Conservation (phyloP, 441 rosid genomes). For the Dalechampia spathulata region DNA sequence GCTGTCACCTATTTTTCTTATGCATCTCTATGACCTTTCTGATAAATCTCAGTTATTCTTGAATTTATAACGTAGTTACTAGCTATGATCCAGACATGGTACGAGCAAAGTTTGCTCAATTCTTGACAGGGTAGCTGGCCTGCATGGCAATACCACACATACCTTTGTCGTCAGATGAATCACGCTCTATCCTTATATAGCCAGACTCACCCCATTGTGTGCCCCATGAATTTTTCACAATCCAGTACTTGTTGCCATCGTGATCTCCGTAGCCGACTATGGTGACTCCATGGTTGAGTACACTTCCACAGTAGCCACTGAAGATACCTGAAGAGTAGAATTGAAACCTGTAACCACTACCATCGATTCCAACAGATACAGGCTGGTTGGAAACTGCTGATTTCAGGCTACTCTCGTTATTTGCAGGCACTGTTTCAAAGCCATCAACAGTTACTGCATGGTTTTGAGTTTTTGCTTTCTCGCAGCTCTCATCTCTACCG, state of each 20-base stretch:
- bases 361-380: constrained; percentile 72
- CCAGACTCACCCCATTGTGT: constrained; percentile 69
- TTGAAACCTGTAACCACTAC: constrained; percentile 47
- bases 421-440: constrained; percentile 24
- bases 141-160: constrained; percentile 65
- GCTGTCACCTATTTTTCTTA: too few species aligned
- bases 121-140: constrained; percentile 54
- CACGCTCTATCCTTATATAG: constrained; percentile 45
- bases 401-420: constrained; percentile 37
- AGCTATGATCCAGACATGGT: too few species aligned
- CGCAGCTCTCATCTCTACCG: constrained; percentile 37
- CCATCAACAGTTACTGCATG: constrained; percentile 40
- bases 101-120: constrained; percentile 9
- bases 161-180: constrained; percentile 25
- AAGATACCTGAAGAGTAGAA: constrained; percentile 54
- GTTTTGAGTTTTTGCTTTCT: constrained; percentile 22
- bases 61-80: too few species aligned
- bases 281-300: constrained; percentile 68
- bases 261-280: constrained; percentile 63
- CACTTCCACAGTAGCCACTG: constrained; percentile 39
- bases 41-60: too few species aligned
- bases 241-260: constrained; percentile 42
- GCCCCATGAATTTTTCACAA: constrained; percentile 84
- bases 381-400: constrained; percentile 55
- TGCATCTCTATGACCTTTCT: too few species aligned